Percentiles rank a stretch among this genome's conserved stretches.
Conservation (phyloP, 768 basidiomycete genomes). For the Ephemerocybe angulata region DNA sequence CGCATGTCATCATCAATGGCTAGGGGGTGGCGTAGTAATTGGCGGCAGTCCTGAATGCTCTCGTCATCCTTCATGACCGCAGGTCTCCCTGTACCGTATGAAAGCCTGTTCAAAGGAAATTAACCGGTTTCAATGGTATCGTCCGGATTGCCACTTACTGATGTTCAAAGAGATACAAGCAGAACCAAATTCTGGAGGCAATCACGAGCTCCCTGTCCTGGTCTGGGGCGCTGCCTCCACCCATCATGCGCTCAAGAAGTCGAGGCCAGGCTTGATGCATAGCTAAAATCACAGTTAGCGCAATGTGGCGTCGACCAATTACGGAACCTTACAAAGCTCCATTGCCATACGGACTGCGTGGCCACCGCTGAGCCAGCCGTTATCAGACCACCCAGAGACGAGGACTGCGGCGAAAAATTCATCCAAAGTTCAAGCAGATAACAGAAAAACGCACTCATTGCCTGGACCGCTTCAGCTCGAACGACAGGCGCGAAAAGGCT, state of each 20-base stretch:
- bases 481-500: conserved; percentile 85
- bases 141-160: conserved; percentile 56
- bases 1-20: conserved; percentile 93
- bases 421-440: neutral
- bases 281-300: conserved; percentile 38
- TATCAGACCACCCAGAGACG: conserved; percentile 92
- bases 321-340: conserved; percentile 62
- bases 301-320: neutral
- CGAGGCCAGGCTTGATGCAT: conserved; percentile 92
- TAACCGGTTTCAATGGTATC: neutral
- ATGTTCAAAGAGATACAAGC: conserved; percentile 89
- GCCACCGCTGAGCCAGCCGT: conserved; percentile 92
- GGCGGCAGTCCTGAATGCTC: conserved; percentile 76
- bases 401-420: conserved; percentile 51
- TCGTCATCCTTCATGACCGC: conserved; percentile 92
- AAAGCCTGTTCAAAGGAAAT: conserved; percentile 54
- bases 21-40: conserved; percentile 80
- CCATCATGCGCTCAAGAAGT: conserved; percentile 73
- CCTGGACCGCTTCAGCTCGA: conserved; percentile 84
- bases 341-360: conserved; percentile 98
- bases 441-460: conserved; percentile 70
- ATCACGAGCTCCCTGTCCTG: conserved; percentile 79
- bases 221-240: conserved; percentile 50
- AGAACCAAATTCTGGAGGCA: conserved; percentile 87
- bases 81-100: conserved; percentile 91